Evolutionary conservation across 306 rosid species (phyloP), one percentile per base, ranked within the genome.

Genomic region (Astragalus glycyphyllos): DNA sequence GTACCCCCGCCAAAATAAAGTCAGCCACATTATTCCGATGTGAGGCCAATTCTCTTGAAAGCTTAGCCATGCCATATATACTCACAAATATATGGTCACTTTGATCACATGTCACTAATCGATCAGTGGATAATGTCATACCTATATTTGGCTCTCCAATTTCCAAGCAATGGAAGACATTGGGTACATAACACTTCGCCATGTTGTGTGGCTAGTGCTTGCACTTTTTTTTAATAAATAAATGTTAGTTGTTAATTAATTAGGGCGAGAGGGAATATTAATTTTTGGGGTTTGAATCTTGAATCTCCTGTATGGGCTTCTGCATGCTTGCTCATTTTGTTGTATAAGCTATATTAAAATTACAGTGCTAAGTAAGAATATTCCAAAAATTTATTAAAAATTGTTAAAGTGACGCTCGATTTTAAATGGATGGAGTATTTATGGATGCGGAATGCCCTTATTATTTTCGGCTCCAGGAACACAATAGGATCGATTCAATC

Each of bases 1-100:
- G 45, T 58, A 38, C 70, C 15, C 60, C 41, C 15, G 6, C 45
- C 59, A 66, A 65, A 59, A 16, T 45, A 65, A 72, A 65, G 70
- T 29, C 41, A 71, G 58, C 64, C 74, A 78, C 78, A 47, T 7
- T 26, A 34, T 46, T 0, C 37, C 0, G 46, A 15, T 61, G 32
- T 63, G 61, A 63, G 38, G 57, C 20, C 41, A 20, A 38, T 4
- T 55, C 31, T 48, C 29, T 42, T 51, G 72, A 60, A 42, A 38
- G 60, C 7, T 60, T 32, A 59, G 15, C 53, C 60, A 45, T 26
- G 44, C 12, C 57, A 32, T 45, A 31, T 4, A 47, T 45, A 35
- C 23, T 20, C 23, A 26, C 37, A 26, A 14, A 5, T 55, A 48
- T 61, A 10, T 14, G 58, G 38, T 72, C 35, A 44, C 15, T 40